A percentile compares a stretch with the other conserved stretches of the same genome.
These are phyloP conservation scores for Ganoderma leucocontextum DNA, from an alignment of 1,284 basidiomycete genomes.

Conservation along the genomic window DNA sequence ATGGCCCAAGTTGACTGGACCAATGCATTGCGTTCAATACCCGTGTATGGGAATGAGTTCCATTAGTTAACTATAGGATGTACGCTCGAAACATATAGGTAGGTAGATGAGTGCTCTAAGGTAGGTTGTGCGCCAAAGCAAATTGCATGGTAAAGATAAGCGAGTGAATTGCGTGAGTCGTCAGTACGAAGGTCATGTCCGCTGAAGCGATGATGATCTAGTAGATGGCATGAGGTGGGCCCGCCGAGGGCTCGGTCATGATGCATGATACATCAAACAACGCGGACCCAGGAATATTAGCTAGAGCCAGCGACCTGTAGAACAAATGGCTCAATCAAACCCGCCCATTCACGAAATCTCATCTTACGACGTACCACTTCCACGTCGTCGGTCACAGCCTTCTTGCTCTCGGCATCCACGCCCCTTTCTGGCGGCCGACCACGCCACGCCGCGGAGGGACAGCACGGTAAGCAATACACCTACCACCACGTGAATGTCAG, in stretches of 20 bases:
- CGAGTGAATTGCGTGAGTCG: background rate
- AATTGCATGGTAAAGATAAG: background rate
- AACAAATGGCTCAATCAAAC: background rate
- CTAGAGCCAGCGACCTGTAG: background rate
- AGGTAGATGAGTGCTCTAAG: background rate
- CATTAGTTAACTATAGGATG: background rate
- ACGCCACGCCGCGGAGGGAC: conserved; percentile 69
- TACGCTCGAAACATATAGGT: background rate
- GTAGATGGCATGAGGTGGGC: background rate
- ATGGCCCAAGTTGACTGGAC: too few species aligned
- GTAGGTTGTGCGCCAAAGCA: background rate
- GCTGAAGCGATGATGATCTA: background rate
- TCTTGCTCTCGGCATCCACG: conserved; percentile 17
- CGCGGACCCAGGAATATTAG: background rate
- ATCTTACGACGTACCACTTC: background rate
- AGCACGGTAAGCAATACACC: conserved; percentile 57
- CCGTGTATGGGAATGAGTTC: too few species aligned
- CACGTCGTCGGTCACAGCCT: background rate
- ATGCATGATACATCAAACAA: too few species aligned
- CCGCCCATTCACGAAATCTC: background rate
- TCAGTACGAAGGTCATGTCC: background rate
- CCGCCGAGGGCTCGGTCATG: too few species aligned
- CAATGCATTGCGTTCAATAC: too few species aligned
- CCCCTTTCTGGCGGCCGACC: conserved; percentile 52
- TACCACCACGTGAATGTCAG: background rate